Evolutionary conservation across 371 early-diverging fungal genomes (phyloP).

Genomic region (Zychaea mexicana): DNA sequence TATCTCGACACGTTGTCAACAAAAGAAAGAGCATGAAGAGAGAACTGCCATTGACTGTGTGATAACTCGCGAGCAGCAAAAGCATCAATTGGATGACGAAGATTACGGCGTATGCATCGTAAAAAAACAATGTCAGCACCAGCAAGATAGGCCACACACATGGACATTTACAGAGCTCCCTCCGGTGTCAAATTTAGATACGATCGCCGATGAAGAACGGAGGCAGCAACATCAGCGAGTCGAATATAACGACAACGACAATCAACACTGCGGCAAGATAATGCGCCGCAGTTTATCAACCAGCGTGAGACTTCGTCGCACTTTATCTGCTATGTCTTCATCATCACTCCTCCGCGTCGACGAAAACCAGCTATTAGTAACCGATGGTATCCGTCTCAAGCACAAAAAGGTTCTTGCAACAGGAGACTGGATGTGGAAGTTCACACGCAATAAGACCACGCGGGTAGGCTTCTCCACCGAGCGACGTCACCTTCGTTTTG

Average conservation of each 20-base stretch:
- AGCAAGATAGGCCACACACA: neutral
- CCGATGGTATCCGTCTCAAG: neutral
- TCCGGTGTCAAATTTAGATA: neutral
- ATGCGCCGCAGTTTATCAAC: no score
- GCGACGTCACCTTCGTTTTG: conserved; percentile 11
- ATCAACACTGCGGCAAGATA: no score
- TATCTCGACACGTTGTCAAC: no score
- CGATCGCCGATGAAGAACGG: neutral
- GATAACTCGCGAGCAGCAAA: no score
- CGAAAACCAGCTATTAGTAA: neutral
- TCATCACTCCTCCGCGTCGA: no score
- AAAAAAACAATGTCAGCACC: no score
- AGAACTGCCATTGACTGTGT: neutral
- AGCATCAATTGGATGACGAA: no score
- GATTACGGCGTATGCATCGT: no score
- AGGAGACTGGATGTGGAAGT: conserved; percentile 21
- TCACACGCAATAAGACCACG: conserved; percentile 7
- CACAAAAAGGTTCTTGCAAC: neutral
- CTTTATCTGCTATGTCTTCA: neutral
- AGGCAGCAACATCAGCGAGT: neutral
- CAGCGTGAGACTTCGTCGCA: no score
- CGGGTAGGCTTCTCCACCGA: neutral
- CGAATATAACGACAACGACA: no score
- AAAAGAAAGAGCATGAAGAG: no score
- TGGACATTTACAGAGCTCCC: neutral